phyloP scores from a whole-genome alignment of 2,329 filamentous ascomycete species.

The Lasiodiplodia hormozganensis region DNA sequence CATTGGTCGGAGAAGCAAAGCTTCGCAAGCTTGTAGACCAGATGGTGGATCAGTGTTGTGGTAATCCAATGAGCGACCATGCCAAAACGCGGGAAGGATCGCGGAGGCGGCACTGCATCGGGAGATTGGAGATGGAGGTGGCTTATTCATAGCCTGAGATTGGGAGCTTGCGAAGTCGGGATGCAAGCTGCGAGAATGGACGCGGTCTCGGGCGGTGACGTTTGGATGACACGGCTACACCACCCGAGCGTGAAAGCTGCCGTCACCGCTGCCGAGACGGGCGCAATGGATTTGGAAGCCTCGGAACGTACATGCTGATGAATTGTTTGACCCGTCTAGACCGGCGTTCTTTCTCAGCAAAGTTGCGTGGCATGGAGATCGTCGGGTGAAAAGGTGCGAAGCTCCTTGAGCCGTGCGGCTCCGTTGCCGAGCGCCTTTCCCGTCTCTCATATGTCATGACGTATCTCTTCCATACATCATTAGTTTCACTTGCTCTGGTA shows the following conservation, averaged over 20 bases:
- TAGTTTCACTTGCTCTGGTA: background rate
- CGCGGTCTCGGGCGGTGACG: constrained; percentile 2
- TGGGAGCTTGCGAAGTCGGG: background rate
- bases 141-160: background rate
- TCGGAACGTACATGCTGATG: background rate
- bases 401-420: constrained; percentile 9
- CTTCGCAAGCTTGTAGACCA: background rate
- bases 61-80: background rate
- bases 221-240: constrained; percentile 1
- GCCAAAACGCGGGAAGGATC: constrained; percentile 6
- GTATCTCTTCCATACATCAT: background rate
- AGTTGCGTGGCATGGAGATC: background rate
- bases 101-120: constrained; percentile 4
- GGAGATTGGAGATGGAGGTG: background rate
- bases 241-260: background rate
- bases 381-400: background rate
- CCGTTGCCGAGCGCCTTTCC: constrained; percentile 12
- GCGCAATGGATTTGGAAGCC: background rate
- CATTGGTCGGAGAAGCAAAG: background rate
- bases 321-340: background rate
- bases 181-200: background rate
- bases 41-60: background rate
- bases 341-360: background rate
- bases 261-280: background rate
- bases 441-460: constrained; percentile 3